A percentile compares a stretch with the other conserved stretches of the same genome.
Conservation (phyloP, 352 stramenopile species). For the Phytopythium sindhum region DNA sequence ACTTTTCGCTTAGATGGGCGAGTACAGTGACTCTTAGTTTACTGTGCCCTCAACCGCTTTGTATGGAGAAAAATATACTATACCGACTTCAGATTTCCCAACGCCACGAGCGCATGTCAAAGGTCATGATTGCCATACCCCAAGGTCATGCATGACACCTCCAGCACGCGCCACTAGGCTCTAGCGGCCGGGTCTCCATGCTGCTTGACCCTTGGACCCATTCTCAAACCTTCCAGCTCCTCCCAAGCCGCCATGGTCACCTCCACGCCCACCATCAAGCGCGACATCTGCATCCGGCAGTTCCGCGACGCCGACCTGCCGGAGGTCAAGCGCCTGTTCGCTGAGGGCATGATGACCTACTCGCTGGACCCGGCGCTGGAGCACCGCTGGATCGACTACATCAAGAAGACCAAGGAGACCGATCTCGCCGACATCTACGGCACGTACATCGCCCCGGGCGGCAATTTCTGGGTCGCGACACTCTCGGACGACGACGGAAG, state of each 20-base stretch:
- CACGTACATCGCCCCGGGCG: slow-evolving; percentile 30
- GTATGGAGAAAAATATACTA: neutral
- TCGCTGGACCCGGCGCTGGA: slow-evolving; percentile 16
- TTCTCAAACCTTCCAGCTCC: neutral
- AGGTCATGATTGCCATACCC: neutral
- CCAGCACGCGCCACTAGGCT: neutral
- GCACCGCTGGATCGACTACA: slow-evolving; percentile 23
- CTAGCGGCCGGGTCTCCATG: neutral
- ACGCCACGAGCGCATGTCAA: neutral
- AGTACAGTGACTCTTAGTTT: neutral
- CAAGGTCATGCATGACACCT: too few relatives aligned
- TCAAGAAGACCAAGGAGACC: slow-evolving; percentile 25
- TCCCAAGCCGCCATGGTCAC: neutral
- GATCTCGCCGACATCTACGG: slow-evolving; percentile 32
- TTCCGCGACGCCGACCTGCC: slow-evolving; percentile 27
- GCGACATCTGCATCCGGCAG: slow-evolving; percentile 25
- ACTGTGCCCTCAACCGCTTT: neutral
- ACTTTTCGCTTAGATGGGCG: neutral
- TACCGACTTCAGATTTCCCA: neutral
- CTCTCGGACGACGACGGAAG: slow-evolving; percentile 15
- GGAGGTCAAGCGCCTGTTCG: slow-evolving; percentile 30
- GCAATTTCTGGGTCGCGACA: slow-evolving; percentile 46
- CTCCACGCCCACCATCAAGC: neutral
- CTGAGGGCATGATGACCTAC: slow-evolving; percentile 37
- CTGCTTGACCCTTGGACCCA: neutral